A percentile compares a stretch with the other conserved stretches of the same genome.
phyloP scores from a whole-genome alignment of 768 basidiomycete genomes.

The Russula griseocarnosa region DNA sequence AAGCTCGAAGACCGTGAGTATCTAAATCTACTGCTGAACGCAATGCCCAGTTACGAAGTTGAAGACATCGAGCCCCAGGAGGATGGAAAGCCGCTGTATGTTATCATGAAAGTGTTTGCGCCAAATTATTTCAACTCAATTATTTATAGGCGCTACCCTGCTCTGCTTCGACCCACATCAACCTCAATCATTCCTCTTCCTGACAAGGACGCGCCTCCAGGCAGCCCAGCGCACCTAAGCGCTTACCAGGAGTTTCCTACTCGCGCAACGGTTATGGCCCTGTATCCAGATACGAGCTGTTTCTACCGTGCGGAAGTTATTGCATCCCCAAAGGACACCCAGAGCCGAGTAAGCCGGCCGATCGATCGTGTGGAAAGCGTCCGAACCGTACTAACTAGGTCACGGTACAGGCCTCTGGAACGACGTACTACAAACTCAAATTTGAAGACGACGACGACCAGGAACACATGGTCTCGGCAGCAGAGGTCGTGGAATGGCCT shows the following conservation, averaged over 20 bases:
- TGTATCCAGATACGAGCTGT: conserved; percentile 90
- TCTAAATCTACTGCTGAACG: neutral
- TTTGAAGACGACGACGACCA: conserved; percentile 89
- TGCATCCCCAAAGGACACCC: conserved; percentile 51
- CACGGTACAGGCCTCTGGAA: conserved; percentile 26
- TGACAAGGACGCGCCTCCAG: conserved; percentile 56
- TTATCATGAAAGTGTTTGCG: neutral
- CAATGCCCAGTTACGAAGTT: conserved; percentile 64
- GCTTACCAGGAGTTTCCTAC: conserved; percentile 68
- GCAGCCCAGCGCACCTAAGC: conserved; percentile 59
- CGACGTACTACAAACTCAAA: conserved; percentile 70
- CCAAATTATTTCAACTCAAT: conserved; percentile 8
- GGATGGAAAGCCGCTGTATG: conserved; percentile 55
- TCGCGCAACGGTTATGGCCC: conserved; percentile 73
- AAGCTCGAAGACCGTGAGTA: conserved; percentile 21
- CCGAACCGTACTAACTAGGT: conserved; percentile 32
- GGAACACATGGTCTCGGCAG: conserved; percentile 69
- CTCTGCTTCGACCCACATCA: conserved; percentile 45
- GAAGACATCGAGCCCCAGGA: conserved; percentile 83
- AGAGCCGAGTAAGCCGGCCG: conserved; percentile 38
- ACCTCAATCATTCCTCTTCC: conserved; percentile 72
- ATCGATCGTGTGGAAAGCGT: conserved; percentile 21
- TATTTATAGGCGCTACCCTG: conserved; percentile 54
- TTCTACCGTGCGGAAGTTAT: conserved; percentile 87
- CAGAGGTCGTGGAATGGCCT: conserved; percentile 82